A percentile compares a stretch with the other conserved stretches of the same genome.
Conservation (phyloP, 768 basidiomycete genomes). For the Suillus hirtellus region DNA sequence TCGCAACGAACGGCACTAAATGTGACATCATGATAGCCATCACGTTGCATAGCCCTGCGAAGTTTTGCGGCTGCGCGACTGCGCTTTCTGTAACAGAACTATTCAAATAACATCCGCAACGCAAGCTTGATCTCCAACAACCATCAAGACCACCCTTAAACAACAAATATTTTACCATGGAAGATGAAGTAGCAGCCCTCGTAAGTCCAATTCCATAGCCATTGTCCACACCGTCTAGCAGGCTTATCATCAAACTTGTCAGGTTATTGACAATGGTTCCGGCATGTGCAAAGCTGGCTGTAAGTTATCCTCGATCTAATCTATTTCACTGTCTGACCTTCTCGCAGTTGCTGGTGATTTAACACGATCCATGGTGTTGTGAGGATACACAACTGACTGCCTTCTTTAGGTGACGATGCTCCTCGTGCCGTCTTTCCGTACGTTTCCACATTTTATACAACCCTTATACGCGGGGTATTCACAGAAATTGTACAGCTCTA, state of each 20-base stretch:
- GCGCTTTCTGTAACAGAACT: conserved; percentile 2
- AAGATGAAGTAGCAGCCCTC: conserved; percentile 65
- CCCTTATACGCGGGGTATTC: neutral
- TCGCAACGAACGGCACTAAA: neutral
- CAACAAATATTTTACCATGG: conserved; percentile 43
- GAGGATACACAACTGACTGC: neutral
- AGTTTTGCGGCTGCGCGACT: neutral
- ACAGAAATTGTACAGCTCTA: conserved; percentile 56
- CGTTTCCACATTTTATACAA: conserved; percentile 34
- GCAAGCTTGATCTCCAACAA: neutral
- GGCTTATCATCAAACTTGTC: conserved; percentile 8
- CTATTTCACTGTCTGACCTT: conserved; percentile 22
- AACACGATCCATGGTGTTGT: neutral
- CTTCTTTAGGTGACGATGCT: conserved; percentile 75
- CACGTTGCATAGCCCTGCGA: neutral
- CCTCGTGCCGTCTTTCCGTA: conserved; percentile 95
- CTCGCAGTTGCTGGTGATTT: conserved; percentile 60
- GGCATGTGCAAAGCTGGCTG: conserved; percentile 99
- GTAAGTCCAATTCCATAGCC: conserved; percentile 29
- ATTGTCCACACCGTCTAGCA: conserved; percentile 2
- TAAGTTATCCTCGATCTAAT: conserved; percentile 42
- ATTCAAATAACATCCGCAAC: neutral
- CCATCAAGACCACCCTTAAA: neutral
- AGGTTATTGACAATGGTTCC: conserved; percentile 93
- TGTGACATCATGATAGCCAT: neutral